phyloP scores from a whole-genome alignment of 768 basidiomycete species.

The Solioccasus polychromus region DNA sequence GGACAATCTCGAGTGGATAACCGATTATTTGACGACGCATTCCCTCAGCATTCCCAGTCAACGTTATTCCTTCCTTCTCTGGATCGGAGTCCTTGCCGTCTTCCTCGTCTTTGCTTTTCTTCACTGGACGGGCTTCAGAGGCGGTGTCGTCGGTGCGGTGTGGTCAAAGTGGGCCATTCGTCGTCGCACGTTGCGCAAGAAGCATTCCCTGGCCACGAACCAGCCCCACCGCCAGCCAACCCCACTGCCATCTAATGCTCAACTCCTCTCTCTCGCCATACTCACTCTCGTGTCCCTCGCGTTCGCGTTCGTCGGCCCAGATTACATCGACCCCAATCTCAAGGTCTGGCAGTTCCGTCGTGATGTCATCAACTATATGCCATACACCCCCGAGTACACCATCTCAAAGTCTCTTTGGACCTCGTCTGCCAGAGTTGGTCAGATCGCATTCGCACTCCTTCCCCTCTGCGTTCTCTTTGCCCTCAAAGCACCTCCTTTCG shows the following conservation, averaged over 20 bases:
- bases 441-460: slow-evolving; percentile 69
- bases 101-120: slow-evolving; percentile 40
- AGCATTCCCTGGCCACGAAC: slow-evolving; percentile 37
- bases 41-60: slow-evolving; percentile 50
- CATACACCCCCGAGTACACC: slow-evolving; percentile 50
- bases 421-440: slow-evolving; percentile 59
- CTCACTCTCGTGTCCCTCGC: slow-evolving; percentile 43
- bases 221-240: slow-evolving; percentile 40
- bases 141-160: slow-evolving; percentile 44
- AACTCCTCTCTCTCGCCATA: slow-evolving; percentile 49
- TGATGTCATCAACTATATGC: slow-evolving; percentile 18
- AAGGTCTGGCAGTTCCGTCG: slow-evolving; percentile 42
- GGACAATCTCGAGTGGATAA: slow-evolving; percentile 50
- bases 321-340: slow-evolving; percentile 57
- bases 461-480: slow-evolving; percentile 70
- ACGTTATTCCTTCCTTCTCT: slow-evolving; percentile 57
- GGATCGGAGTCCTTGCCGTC: slow-evolving; percentile 48
- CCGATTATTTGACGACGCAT: slow-evolving; percentile 56
- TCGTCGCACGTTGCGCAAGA: slow-evolving; percentile 56
- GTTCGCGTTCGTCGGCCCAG: slow-evolving; percentile 58
- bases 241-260: slow-evolving; percentile 61
- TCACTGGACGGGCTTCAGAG: slow-evolving; percentile 42
- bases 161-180: slow-evolving; percentile 61
- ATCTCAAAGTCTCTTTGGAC: slow-evolving; percentile 74
- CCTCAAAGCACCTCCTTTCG: slow-evolving; percentile 70